Conservation (phyloP, 2,329 filamentous ascomycete genomes). For the Penicillium sp. region DNA sequence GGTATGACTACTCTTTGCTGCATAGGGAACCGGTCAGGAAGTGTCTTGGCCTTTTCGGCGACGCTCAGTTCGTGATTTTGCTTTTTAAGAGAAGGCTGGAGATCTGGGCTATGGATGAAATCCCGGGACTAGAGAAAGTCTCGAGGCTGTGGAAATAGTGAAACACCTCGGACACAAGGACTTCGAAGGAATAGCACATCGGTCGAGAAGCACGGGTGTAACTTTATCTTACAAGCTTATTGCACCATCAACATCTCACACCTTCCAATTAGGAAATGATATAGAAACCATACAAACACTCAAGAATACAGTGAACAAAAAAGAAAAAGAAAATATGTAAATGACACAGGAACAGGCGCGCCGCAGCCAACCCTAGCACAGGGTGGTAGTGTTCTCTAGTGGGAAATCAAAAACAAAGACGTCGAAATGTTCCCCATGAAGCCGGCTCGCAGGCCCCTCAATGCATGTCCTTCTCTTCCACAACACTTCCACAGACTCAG, state of each 20-base stretch:
- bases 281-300: constrained; percentile 27
- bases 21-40: no score
- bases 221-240: neutral
- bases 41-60: neutral
- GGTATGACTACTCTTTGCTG: neutral
- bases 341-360: constrained; percentile 27
- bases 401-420: neutral
- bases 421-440: constrained; percentile 14
- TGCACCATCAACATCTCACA: neutral
- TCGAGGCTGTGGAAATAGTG: no score
- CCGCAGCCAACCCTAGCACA: constrained; percentile 12
- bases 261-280: constrained; percentile 29
- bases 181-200: no score
- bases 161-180: no score
- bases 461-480: constrained; percentile 16
- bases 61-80: neutral
- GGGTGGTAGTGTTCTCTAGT: constrained; percentile 14
- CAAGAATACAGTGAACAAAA: constrained; percentile 28
- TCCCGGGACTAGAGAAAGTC: no score
- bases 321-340: constrained; percentile 25
- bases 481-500: neutral
- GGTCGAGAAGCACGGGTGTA: no score
- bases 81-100: neutral
- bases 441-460: constrained; percentile 2
- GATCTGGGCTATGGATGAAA: neutral